Base-by-base conservation (phyloP, 495 filamentous ascomycete species). In the Penicillium argentinense region DNA sequence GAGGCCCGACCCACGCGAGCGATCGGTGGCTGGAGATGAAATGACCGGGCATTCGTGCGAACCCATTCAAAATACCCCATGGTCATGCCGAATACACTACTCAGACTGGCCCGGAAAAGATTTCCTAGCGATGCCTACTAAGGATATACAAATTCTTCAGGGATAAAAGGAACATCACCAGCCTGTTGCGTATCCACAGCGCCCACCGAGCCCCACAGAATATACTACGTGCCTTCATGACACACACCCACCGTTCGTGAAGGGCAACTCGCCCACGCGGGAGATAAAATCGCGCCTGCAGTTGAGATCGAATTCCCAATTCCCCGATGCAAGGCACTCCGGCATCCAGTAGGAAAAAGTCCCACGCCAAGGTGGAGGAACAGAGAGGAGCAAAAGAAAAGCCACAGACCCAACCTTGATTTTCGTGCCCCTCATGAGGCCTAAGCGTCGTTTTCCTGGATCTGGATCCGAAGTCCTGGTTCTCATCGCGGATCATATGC, bases 1-100 rank as follows among this genome's bases (percentile, higher is more conserved):
- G 28, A 47, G 51, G 47, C 54, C 47, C 56, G 48, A 19, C 46
- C 51, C 59, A 59, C 43, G 48, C 51, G 38, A 59, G 50, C 33
- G 57, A 56, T 60, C 53, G 25, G 51, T 57, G 53, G 50, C 47
- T 56, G 48, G 56, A 37, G 40, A 36, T 36, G 17, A 36, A n/a
- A n/a, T n/a, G n/a, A n/a, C n/a, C n/a, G n/a, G n/a, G n/a, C n/a
- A n/a, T n/a, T n/a, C n/a, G n/a, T n/a, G n/a, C n/a, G n/a, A n/a
- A n/a, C n/a, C n/a, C n/a, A n/a, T n/a, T n/a, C n/a, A n/a, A n/a
- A n/a, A n/a, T n/a, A n/a, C n/a, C n/a, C n/a, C n/a, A n/a, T n/a
- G n/a, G n/a, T n/a, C n/a, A n/a, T n/a, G n/a, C n/a, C n/a, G n/a
- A n/a, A n/a, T n/a, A n/a, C n/a, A n/a, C n/a, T n/a, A n/a, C n/a